Evolutionary conservation across 495 filamentous ascomycete genomes (phyloP).

Genomic region (Xanthoparmelia taractica): DNA sequence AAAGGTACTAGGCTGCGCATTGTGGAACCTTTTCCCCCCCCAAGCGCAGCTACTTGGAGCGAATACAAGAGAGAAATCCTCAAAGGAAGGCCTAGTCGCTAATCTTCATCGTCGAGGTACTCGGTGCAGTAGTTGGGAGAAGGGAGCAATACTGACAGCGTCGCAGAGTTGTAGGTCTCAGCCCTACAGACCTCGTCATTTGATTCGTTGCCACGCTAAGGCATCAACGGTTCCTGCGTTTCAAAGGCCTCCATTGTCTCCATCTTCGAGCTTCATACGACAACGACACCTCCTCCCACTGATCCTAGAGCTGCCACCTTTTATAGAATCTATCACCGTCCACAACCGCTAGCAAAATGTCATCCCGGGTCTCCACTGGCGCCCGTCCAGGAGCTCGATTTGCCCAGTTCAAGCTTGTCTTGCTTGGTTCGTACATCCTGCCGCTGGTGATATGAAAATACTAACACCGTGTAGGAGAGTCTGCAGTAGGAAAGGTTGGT

Average conservation of each 20-base stretch:
- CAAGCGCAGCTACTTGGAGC: not conserved
- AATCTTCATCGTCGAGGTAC: not conserved
- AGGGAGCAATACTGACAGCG: too few species aligned
- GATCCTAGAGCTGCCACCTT: not conserved
- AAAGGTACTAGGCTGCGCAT: conserved; percentile 57
- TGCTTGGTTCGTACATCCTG: conserved; percentile 61
- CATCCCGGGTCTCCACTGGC: conserved; percentile 69
- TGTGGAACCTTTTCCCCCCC: not conserved
- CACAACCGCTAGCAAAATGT: conserved; percentile 47
- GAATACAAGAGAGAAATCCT: not conserved
- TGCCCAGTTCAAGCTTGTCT: conserved; percentile 97
- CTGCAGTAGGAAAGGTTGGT: conserved; percentile 90
- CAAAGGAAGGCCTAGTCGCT: not conserved
- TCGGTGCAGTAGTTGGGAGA: too few species aligned
- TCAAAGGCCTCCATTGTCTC: conserved; percentile 10
- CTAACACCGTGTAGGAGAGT: conserved; percentile 67
- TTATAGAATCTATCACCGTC: not conserved
- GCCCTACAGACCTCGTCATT: conserved; percentile 17
- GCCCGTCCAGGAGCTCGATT: conserved; percentile 74
- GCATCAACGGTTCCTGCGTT: conserved; percentile 17
- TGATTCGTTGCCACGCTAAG: conserved; percentile 21
- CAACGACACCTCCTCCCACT: not conserved
- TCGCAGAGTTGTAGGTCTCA: conserved; percentile 8
- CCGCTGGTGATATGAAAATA: conserved; percentile 21
- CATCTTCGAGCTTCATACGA: not conserved